Evolutionary conservation across 2,329 filamentous ascomycete species (phyloP).

Genomic region (Pyrenophora seminiperda): DNA sequence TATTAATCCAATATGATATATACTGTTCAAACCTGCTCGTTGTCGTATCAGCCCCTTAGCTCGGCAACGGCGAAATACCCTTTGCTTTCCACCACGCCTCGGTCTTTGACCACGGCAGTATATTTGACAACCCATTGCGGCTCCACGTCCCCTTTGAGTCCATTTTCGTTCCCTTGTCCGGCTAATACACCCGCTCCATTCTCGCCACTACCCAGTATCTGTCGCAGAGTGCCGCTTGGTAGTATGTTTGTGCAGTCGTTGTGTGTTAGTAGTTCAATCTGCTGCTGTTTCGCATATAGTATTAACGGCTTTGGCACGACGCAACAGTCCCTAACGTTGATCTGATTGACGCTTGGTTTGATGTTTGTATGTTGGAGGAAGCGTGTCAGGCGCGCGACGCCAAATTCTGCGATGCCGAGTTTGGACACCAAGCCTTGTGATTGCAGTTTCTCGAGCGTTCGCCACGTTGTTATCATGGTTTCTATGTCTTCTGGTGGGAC

Average conservation of each 20-base stretch:
- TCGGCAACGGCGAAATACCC: conserved; percentile 92
- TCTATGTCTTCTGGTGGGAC: conserved; percentile 60
- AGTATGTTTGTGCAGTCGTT: conserved; percentile 93
- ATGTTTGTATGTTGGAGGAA: conserved; percentile 75
- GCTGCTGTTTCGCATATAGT: conserved; percentile 78
- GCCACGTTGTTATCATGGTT: conserved; percentile 69
- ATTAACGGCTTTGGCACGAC: conserved; percentile 89
- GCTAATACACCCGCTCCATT: conserved; percentile 78
- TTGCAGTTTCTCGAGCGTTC: conserved; percentile 73
- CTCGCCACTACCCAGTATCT: conserved; percentile 75
- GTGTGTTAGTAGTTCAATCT: conserved; percentile 89
- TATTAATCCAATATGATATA: background rate
- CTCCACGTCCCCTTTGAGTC: conserved; percentile 75
- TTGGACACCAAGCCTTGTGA: conserved; percentile 71
- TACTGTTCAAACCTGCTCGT: background rate
- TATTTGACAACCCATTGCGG: conserved; percentile 98
- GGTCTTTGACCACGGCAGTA: conserved; percentile 89
- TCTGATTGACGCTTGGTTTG: conserved; percentile 85
- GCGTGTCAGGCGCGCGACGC: conserved; percentile 76
- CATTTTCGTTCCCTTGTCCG: conserved; percentile 58
- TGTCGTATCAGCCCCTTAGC: conserved; percentile 48
- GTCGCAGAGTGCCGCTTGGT: conserved; percentile 80
- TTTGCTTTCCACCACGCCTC: conserved; percentile 97
- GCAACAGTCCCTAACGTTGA: conserved; percentile 95
- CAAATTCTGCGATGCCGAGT: conserved; percentile 90